Conservation (phyloP, 176 grass and related monocot genomes). For the Carex cristatella region DNA sequence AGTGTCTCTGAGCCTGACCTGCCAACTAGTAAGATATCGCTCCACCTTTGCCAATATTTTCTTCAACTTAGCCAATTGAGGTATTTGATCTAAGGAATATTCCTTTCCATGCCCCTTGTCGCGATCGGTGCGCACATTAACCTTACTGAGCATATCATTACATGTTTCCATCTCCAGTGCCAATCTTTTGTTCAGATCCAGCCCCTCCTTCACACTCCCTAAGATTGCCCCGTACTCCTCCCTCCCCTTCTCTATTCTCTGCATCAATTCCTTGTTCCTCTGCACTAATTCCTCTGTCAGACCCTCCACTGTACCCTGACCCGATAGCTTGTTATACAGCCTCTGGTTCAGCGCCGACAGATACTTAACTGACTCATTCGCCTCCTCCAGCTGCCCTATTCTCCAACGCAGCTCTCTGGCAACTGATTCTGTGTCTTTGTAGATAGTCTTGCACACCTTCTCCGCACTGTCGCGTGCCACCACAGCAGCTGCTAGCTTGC, state of each 20-base stretch:
- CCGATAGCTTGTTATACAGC: conserved; percentile 23
- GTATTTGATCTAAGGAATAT: not conserved
- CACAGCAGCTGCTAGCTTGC: conserved; percentile 10
- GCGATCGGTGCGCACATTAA: not conserved
- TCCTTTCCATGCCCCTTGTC: not conserved
- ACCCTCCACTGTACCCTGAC: not conserved
- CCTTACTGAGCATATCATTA: conserved; percentile 5
- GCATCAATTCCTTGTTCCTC: conserved; percentile 17
- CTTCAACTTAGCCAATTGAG: not conserved
- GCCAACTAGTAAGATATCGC: conserved; percentile 1
- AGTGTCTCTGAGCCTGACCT: not conserved
- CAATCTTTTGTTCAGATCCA: conserved; percentile 12
- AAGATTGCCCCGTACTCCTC: not conserved
- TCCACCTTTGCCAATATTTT: conserved; percentile 20
- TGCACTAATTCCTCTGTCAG: not conserved
- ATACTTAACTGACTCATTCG: conserved; percentile 27
- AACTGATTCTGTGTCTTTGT: conserved; percentile 30
- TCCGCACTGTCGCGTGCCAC: conserved; percentile 23
- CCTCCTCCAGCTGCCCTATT: conserved; percentile 21
- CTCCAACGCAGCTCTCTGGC: conserved; percentile 29
- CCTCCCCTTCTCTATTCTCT: not conserved
- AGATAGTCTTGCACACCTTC: conserved; percentile 32
- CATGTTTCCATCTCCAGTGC: conserved; percentile 16
- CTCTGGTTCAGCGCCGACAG: conserved; percentile 20
- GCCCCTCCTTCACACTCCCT: conserved; percentile 5